Evolutionary conservation across 192 early-diverging fungal species (phyloP), one percentile per base, ranked within the genome.

Genomic region (Coemansia furcata): DNA sequence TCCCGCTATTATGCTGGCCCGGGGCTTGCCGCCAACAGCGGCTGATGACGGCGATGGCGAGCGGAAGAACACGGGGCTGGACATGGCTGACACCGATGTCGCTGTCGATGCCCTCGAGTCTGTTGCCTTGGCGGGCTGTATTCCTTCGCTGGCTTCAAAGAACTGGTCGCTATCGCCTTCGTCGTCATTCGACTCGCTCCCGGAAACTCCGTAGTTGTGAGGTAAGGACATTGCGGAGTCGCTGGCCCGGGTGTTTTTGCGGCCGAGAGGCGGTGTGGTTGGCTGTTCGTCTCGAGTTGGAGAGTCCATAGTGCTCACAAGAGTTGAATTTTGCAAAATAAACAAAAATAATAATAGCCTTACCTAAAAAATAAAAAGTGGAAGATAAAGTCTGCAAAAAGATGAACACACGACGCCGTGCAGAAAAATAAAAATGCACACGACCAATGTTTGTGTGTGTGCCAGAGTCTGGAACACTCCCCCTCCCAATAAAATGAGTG

Each of bases 1-100:
- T 4, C 64, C 71, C 50, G 68, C 42, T 23, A 79, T 72, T 10
- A 14, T 33, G 60, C 69, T 63, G 17, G 65, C 69, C 49, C 23
- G 19, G 12, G 62, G 60, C 35, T 49, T 39, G 11, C 43, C 10
- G 55, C 19, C 42, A 21, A 6, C 36, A 43, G 38, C 38, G 19
- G 19, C 33, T 21, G 46, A 47, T 19, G 29, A 33, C 30, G 54
- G 54, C 54, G 50, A 54, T 29, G 50, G 39, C 21, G 38, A 57
- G 23, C 33, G 50, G 26, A 54, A 54, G 54, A 47, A 47, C 19
- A 47, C 19, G 19, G 46, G 46, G n/a, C 46, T 57, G 5, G 54
- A 30, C 54, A 54, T 11, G 26, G 50, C 50, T 26, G 50, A 54
- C 14, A 54, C 26, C 5, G 54, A 57, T 17, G 30, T 33, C 4